Conservation (phyloP, 1,284 basidiomycete genomes). For the Sporisorium scitamineum region DNA sequence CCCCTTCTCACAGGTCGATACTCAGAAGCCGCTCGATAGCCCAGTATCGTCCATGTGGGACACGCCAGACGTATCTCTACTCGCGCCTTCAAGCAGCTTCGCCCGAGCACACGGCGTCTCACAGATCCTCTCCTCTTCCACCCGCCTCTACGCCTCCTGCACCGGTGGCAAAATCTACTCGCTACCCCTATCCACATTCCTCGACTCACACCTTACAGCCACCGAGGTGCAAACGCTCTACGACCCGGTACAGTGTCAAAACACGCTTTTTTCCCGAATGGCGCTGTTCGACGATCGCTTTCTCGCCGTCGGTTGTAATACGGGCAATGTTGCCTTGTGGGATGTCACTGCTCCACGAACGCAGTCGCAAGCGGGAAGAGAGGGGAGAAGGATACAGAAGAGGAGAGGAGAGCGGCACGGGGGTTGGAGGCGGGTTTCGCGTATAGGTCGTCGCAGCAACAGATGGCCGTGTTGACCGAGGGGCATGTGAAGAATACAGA, state of each 20-base stretch:
- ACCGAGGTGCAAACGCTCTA: conserved; percentile 43
- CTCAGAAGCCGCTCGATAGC: neutral
- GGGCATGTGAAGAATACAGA: conserved; percentile 54
- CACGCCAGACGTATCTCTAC: conserved; percentile 43
- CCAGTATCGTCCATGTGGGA: conserved; percentile 18
- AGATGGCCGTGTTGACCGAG: conserved; percentile 26
- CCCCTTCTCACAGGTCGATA: conserved; percentile 18
- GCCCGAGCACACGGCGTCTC: conserved; percentile 63
- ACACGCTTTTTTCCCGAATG: conserved; percentile 65
- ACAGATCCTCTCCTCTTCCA: conserved; percentile 49
- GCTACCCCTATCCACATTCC: conserved; percentile 33
- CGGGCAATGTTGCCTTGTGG: conserved; percentile 64
- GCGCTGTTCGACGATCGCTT: conserved; percentile 61
- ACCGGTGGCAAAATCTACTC: conserved; percentile 64
- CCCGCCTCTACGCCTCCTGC: conserved; percentile 55
- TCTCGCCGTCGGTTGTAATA: conserved; percentile 65
- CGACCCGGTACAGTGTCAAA: conserved; percentile 57
- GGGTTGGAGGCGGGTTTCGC: conserved; percentile 26
- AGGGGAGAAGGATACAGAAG: conserved; percentile 20
- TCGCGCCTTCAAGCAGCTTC: conserved; percentile 17
- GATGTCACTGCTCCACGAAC: conserved; percentile 30
- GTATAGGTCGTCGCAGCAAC: conserved; percentile 17
- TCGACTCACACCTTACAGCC: conserved; percentile 13
- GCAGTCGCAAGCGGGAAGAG: neutral
- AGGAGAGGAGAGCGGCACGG: conserved; percentile 25